Percentiles rank a stretch among this genome's conserved stretches.
Conservation (phyloP, 1,284 basidiomycete genomes). For the Pseudozyma pruni region DNA sequence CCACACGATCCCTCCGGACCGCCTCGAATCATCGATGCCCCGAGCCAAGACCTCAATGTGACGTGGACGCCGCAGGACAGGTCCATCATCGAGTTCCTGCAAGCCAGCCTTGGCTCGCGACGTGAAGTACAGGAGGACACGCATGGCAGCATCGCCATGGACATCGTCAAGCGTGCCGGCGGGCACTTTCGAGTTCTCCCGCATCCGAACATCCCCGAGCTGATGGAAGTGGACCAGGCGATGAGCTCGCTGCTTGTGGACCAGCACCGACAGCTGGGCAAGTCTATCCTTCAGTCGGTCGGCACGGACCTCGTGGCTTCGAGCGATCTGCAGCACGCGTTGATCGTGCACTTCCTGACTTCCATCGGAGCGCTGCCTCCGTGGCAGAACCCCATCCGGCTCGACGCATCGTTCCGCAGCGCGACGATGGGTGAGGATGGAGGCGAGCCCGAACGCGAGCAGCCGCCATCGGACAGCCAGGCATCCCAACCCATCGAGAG, state of each 20-base stretch:
- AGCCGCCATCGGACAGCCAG: background rate
- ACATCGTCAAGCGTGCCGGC: slow-evolving; percentile 75
- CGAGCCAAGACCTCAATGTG: slow-evolving; percentile 14
- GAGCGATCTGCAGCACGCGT: slow-evolving; percentile 48
- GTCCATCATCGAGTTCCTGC: slow-evolving; percentile 76
- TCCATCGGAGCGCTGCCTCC: slow-evolving; percentile 48
- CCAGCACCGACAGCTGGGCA: slow-evolving; percentile 2
- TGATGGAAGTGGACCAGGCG: slow-evolving; percentile 15
- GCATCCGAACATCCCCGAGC: slow-evolving; percentile 9
- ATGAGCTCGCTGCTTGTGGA: slow-evolving; percentile 10
- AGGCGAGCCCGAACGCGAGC: slow-evolving; percentile 16
- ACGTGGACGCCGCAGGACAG: slow-evolving; percentile 75
- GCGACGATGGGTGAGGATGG: slow-evolving; percentile 12
- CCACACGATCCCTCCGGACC: slow-evolving; percentile 73
- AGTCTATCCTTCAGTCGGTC: slow-evolving; percentile 22
- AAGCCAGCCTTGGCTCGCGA: slow-evolving; percentile 74
- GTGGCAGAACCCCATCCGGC: slow-evolving; percentile 52
- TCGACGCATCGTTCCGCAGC: slow-evolving; percentile 45
- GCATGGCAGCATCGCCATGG: slow-evolving; percentile 72
- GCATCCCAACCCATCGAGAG: background rate
- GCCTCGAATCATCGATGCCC: slow-evolving; percentile 70
- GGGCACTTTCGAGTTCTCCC: slow-evolving; percentile 43
- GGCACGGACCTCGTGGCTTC: slow-evolving; percentile 28
- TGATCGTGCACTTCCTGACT: slow-evolving; percentile 46
- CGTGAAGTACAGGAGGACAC: slow-evolving; percentile 77